Conservation (phyloP, 2,329 filamentous ascomycete species). For the Hypoxylon sp. region DNA sequence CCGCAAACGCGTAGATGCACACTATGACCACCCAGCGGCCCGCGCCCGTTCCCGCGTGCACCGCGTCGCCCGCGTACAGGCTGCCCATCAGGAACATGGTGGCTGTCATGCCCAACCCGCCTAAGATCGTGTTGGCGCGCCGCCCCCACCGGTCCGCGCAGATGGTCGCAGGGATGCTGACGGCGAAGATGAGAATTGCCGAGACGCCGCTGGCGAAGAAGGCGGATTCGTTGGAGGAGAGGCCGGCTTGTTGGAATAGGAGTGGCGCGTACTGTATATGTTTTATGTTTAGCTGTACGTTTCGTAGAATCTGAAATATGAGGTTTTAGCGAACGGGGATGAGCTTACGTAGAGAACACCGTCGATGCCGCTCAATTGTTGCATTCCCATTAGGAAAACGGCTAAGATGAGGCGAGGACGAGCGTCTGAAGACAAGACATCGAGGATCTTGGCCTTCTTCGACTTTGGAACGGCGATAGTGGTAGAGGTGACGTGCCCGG, state of each 20-base stretch:
- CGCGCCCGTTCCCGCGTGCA: conserved; percentile 56
- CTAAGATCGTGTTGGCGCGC: conserved; percentile 66
- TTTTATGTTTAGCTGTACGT: not conserved
- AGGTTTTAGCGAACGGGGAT: conserved; percentile 48
- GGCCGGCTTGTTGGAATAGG: conserved; percentile 72
- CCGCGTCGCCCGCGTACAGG: conserved; percentile 63
- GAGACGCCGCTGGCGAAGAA: conserved; percentile 50
- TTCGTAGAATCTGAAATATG: not conserved
- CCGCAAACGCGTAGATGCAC: conserved; percentile 65
- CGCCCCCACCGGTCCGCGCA: conserved; percentile 70
- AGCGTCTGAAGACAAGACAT: conserved; percentile 42
- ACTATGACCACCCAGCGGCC: conserved; percentile 67
- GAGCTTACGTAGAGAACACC: conserved; percentile 67
- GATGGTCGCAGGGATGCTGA: conserved; percentile 55
- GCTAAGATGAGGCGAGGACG: conserved; percentile 64
- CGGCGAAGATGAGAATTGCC: conserved; percentile 49
- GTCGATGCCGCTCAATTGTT: conserved; percentile 73
- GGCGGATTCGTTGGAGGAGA: conserved; percentile 60
- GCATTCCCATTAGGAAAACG: conserved; percentile 71
- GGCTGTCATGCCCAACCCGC: conserved; percentile 64
- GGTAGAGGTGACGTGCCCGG: not conserved
- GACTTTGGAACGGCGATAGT: conserved; percentile 50
- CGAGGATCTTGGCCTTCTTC: conserved; percentile 51
- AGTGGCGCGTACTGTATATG: conserved; percentile 67
- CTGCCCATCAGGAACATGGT: conserved; percentile 68